Conservation (phyloP, 2,329 filamentous ascomycete species). For the Colletotrichum trifolii region DNA sequence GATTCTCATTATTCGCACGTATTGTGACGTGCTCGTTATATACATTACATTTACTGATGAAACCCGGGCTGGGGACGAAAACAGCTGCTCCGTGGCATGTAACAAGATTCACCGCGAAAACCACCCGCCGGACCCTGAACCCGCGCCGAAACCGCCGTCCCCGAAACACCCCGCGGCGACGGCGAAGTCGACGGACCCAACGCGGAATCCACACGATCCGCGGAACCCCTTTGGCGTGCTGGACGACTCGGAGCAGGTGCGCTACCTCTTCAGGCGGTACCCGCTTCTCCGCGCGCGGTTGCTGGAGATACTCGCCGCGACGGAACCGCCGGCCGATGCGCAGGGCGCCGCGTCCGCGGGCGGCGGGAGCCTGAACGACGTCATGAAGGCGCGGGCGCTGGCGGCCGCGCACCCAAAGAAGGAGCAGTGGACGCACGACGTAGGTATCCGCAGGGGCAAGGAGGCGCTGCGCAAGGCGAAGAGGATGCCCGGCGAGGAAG, state of each 20-base stretch:
- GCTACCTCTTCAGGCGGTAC: conserved; percentile 63
- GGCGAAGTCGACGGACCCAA: conserved; percentile 1
- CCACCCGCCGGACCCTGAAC: conserved; percentile 55
- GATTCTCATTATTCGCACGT: conserved; percentile 5
- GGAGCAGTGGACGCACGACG: conserved; percentile 67
- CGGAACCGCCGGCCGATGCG: conserved; percentile 53
- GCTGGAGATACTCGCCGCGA: conserved; percentile 60
- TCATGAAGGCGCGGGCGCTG: conserved; percentile 35
- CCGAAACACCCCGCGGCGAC: conserved; percentile 44
- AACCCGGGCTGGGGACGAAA: background rate
- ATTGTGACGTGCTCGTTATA: conserved; percentile 13
- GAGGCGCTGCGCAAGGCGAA: conserved; percentile 63
- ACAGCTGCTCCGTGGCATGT: conserved; percentile 69
- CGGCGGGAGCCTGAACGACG: conserved; percentile 36
- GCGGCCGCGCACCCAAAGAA: conserved; percentile 44
- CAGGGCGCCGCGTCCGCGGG: background rate
- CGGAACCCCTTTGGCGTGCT: conserved; percentile 63
- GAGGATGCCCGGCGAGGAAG: conserved; percentile 62
- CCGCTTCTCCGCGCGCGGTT: conserved; percentile 61
- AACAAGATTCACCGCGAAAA: conserved; percentile 63
- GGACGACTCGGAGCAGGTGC: conserved; percentile 61
- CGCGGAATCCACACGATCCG: conserved; percentile 31
- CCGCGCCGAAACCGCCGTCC: conserved; percentile 43
- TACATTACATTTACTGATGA: conserved; percentile 32
- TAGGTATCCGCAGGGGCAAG: conserved; percentile 67